A percentile compares a stretch with the other conserved stretches of the same genome.
phyloP scores from a whole-genome alignment of 139 green algal species.

The Nannochloris sp. region DNA sequence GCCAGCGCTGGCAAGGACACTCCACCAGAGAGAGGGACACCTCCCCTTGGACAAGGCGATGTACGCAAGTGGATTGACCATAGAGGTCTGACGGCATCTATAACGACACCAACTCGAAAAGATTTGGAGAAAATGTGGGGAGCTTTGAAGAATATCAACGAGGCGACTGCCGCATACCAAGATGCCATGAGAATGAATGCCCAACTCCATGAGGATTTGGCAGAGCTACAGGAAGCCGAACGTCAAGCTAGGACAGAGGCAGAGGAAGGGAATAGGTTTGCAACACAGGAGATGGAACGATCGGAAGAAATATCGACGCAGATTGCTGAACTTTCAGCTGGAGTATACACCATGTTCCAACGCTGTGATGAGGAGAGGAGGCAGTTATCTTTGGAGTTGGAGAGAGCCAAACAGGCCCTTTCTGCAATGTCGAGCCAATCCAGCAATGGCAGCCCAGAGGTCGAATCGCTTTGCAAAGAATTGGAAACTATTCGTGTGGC shows the following conservation, averaged over 20 bases:
- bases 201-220: neutral
- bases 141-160: slow-evolving; percentile 1
- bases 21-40: slow-evolving; percentile 6
- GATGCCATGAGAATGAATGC: slow-evolving; percentile 14
- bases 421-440: too few relatives aligned
- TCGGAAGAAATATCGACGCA: neutral
- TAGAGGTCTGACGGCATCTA: slow-evolving; percentile 12
- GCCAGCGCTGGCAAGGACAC: neutral
- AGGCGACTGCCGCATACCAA: slow-evolving; percentile 2
- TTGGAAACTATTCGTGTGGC: too few relatives aligned
- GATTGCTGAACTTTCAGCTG: neutral
- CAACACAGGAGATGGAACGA: neutral
- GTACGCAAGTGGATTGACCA: slow-evolving; percentile 24
- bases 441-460: too few relatives aligned
- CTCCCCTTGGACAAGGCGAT: slow-evolving; percentile 19
- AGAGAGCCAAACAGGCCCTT: too few relatives aligned
- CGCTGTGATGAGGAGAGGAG: neutral
- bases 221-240: neutral
- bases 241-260: too few relatives aligned
- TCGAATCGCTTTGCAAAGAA: too few relatives aligned
- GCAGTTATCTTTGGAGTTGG: too few relatives aligned
- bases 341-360: slow-evolving; percentile 1
- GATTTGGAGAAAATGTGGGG: slow-evolving; percentile 24
- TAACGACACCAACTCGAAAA: slow-evolving; percentile 14
- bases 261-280: neutral